phyloP scores from a whole-genome alignment of 495 filamentous ascomycete genomes.

The Cryomyces antarcticus region DNA sequence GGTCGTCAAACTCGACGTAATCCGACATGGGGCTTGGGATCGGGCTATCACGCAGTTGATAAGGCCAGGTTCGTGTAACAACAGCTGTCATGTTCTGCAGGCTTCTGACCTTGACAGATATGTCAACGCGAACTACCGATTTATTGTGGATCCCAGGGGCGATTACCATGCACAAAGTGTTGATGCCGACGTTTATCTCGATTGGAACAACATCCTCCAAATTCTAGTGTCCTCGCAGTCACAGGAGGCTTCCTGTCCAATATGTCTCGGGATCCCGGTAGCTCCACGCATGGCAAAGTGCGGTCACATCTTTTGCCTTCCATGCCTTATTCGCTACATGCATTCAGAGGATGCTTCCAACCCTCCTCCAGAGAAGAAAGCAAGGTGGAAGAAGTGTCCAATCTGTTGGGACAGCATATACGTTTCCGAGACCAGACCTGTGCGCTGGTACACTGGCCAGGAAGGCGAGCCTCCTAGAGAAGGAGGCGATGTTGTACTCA shows the following conservation, averaged over 20 bases:
- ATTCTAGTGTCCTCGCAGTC: constrained; percentile 78
- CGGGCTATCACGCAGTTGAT: constrained; percentile 76
- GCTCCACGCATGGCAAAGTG: constrained; percentile 95
- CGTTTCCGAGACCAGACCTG: constrained; percentile 70
- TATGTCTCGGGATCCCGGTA: constrained; percentile 76
- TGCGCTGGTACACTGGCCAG: constrained; percentile 80
- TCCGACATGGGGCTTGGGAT: constrained; percentile 69
- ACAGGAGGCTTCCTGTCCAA: constrained; percentile 74
- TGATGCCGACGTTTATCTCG: constrained; percentile 77
- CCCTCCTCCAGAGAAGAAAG: constrained; percentile 40
- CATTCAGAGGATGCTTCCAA: constrained; percentile 54
- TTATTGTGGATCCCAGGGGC: constrained; percentile 70
- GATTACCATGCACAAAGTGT: constrained; percentile 61
- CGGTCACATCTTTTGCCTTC: constrained; percentile 90
- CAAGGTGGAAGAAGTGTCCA: constrained; percentile 85
- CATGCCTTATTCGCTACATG: constrained; percentile 92
- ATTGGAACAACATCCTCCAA: constrained; percentile 81
- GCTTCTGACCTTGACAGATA: constrained; percentile 31
- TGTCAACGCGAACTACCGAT: constrained; percentile 93
- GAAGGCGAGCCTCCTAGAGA: constrained; percentile 59
- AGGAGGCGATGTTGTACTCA: constrained; percentile 73
- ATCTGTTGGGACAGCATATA: constrained; percentile 88
- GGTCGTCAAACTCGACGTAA: too few relatives aligned
- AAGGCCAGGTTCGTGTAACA: constrained; percentile 48
- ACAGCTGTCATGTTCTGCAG: neutral